Evolutionary conservation across 2,329 filamentous ascomycete species (phyloP).

Genomic region (Fusarium torreyae): DNA sequence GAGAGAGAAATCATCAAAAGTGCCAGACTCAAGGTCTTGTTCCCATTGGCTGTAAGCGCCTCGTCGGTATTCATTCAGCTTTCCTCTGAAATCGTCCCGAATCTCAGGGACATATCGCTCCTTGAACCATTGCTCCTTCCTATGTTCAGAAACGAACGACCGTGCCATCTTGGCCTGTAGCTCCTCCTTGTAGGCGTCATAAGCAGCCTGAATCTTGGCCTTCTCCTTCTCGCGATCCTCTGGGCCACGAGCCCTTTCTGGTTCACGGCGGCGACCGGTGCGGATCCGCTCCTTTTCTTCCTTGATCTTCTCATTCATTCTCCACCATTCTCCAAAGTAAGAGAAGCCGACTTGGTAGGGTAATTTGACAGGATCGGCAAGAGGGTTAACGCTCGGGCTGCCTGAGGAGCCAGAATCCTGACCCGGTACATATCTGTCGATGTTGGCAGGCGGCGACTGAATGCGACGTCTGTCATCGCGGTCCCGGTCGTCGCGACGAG

Average conservation of each 20-base stretch:
- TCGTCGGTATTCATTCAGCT: conserved; percentile 85
- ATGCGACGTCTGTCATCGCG: conserved; percentile 76
- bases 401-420: conserved; percentile 68
- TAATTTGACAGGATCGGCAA: conserved; percentile 79
- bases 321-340: conserved; percentile 90
- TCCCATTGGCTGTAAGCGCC: conserved; percentile 90
- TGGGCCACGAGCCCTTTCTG: conserved; percentile 73
- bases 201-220: conserved; percentile 80
- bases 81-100: conserved; percentile 79
- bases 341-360: conserved; percentile 88
- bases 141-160: conserved; percentile 91
- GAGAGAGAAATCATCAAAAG: conserved; percentile 94
- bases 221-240: conserved; percentile 87
- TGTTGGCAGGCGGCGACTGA: conserved; percentile 76
- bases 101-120: conserved; percentile 93
- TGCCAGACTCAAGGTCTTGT: conserved; percentile 84
- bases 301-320: conserved; percentile 84
- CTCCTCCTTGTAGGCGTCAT: conserved; percentile 78
- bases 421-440: conserved; percentile 88
- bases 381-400: conserved; percentile 70
- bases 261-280: conserved; percentile 77
- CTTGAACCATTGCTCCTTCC: conserved; percentile 97
- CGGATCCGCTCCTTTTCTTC: conserved; percentile 82
- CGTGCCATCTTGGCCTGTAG: conserved; percentile 86
- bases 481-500: conserved; percentile 76